A percentile compares a stretch with the other conserved stretches of the same genome.
These are phyloP conservation scores for Brettanomyces anomalus DNA, from an alignment of 805 yeast genomes.

Conservation along the genomic window DNA sequence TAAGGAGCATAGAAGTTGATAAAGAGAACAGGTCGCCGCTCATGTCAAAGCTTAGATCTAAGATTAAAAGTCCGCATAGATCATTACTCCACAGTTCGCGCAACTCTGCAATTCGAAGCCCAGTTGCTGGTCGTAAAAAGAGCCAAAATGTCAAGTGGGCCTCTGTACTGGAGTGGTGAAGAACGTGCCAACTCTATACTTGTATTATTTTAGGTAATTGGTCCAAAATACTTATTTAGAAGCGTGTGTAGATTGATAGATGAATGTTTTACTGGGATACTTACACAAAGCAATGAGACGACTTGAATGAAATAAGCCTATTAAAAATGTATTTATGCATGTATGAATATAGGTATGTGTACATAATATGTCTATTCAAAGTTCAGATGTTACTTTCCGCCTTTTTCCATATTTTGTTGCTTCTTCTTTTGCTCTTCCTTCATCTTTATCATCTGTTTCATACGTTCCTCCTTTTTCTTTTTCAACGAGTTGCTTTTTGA, in stretches of 20 bases:
- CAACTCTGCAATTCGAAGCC: background rate
- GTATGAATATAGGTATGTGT: too few species aligned
- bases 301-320: too few species aligned
- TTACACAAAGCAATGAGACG: too few species aligned
- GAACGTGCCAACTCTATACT: background rate
- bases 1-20: constrained; percentile 6
- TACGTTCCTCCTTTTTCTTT: constrained; percentile 1
- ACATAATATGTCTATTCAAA: too few species aligned
- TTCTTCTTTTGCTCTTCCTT: background rate
- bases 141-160: constrained; percentile 25
- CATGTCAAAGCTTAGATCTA: constrained; percentile 1
- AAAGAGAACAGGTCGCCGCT: constrained; percentile 15
- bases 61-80: constrained; percentile 2
- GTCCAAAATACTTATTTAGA: background rate
- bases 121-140: background rate
- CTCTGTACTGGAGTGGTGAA: constrained; percentile 21
- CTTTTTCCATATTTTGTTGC: background rate
- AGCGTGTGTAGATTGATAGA: too few species aligned
- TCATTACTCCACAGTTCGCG: constrained; percentile 1
- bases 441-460: background rate
- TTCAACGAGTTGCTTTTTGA: background rate
- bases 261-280: too few species aligned
- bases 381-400: background rate
- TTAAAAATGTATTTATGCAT: too few species aligned
- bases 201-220: background rate